Conservation (phyloP, 1,284 basidiomycete species). For the Ustilago nuda region DNA sequence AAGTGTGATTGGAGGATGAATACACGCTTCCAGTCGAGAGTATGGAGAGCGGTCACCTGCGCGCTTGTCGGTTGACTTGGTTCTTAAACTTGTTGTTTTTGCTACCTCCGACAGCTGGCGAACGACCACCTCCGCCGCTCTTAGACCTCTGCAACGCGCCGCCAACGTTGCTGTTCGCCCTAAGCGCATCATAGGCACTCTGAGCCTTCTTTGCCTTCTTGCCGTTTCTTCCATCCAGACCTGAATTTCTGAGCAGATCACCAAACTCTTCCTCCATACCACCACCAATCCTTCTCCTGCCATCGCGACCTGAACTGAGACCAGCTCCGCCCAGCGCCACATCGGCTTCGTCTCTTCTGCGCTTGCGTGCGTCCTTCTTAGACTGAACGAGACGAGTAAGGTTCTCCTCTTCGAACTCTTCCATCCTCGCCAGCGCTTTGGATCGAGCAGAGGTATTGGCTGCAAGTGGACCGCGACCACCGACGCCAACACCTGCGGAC, state of each 20-base stretch:
- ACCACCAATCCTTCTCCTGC: conserved; percentile 60
- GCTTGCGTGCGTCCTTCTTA: conserved; percentile 84
- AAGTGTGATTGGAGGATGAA: background rate
- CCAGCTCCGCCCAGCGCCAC: conserved; percentile 80
- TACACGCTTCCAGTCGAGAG: background rate
- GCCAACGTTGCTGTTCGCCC: conserved; percentile 34
- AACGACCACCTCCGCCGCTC: background rate
- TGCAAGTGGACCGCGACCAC: conserved; percentile 44
- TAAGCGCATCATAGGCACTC: conserved; percentile 39
- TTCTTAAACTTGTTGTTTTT: conserved; percentile 42
- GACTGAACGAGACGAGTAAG: conserved; percentile 91
- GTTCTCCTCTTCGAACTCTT: conserved; percentile 94
- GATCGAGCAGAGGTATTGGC: conserved; percentile 74
- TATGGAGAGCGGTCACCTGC: conserved; percentile 9
- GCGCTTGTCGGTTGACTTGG: conserved; percentile 33
- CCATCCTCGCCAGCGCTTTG: conserved; percentile 82
- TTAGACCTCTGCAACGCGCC: conserved; percentile 42
- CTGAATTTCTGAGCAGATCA: conserved; percentile 59
- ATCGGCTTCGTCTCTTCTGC: conserved; percentile 88
- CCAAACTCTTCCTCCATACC: conserved; percentile 69
- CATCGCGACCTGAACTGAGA: conserved; percentile 51
- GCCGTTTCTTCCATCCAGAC: conserved; percentile 42
- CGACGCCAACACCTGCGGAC: conserved; percentile 61
- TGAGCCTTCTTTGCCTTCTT: conserved; percentile 55
- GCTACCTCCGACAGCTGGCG: conserved; percentile 4